phyloP scores from a whole-genome alignment of 1,284 basidiomycete genomes.

The Phaffia rhodozyma region DNA sequence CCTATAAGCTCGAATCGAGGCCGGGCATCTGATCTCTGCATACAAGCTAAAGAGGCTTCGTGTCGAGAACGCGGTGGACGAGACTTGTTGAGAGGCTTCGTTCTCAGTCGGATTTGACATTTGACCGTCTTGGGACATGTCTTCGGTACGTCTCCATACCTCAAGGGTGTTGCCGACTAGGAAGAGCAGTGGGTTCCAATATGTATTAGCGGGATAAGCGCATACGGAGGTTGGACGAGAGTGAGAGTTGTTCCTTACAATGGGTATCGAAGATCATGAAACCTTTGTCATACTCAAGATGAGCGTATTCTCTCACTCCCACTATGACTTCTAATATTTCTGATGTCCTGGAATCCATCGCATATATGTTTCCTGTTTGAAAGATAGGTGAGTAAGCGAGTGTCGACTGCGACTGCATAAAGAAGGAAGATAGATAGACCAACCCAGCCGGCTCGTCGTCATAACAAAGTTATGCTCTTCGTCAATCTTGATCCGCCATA shows the following conservation, averaged over 20 bases:
- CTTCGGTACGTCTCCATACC: conserved; percentile 8
- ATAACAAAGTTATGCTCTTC: neutral
- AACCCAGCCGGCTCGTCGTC: conserved; percentile 9
- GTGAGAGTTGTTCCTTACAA: neutral
- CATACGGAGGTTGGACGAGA: neutral
- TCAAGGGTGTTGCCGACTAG: conserved; percentile 5
- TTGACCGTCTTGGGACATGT: neutral
- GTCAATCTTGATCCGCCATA: conserved; percentile 11
- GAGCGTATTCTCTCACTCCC: conserved; percentile 4
- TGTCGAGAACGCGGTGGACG: neutral
- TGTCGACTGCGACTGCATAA: neutral
- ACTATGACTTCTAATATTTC: neutral
- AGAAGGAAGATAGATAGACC: neutral
- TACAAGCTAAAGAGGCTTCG: neutral
- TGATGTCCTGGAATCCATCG: conserved; percentile 4
- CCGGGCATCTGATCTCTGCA: neutral
- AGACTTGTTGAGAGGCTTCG: neutral
- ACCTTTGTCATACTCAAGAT: conserved; percentile 13
- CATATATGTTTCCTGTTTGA: neutral
- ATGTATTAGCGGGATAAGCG: neutral
- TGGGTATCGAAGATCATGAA: conserved; percentile 5
- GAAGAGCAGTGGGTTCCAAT: neutral
- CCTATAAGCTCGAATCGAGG: conserved; percentile 8
- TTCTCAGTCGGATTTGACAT: neutral
- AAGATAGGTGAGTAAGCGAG: neutral